Conservation (phyloP, 1,284 basidiomycete species). For the Ceratobasidium sp. region DNA sequence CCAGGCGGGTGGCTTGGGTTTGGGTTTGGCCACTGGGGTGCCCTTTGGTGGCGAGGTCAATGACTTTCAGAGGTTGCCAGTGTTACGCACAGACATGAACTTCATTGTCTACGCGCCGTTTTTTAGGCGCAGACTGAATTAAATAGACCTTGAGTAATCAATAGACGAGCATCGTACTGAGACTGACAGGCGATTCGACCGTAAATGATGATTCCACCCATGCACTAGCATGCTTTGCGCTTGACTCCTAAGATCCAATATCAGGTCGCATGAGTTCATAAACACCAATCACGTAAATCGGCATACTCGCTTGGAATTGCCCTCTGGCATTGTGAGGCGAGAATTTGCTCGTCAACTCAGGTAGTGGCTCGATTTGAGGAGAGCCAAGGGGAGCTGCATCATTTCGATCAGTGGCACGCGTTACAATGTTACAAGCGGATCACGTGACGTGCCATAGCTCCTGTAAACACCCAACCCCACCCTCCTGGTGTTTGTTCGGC, state of each 20-base stretch:
- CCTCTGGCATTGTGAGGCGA: background rate
- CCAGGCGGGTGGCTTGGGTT: slow-evolving; percentile 31
- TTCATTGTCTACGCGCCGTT: slow-evolving; percentile 10
- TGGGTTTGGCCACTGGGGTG: background rate
- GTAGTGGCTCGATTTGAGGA: background rate
- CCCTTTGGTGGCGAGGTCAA: slow-evolving; percentile 2
- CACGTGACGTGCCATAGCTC: background rate
- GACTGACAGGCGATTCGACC: slow-evolving; percentile 25
- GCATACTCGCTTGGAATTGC: background rate
- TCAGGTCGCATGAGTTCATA: background rate
- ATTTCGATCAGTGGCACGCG: background rate
- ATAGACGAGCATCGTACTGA: background rate
- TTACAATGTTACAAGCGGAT: background rate
- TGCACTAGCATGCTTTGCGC: slow-evolving; percentile 5
- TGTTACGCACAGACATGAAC: slow-evolving; percentile 8
- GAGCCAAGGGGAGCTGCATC: background rate
- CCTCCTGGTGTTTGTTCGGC: too few relatives aligned
- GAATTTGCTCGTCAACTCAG: background rate
- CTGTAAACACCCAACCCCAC: background rate
- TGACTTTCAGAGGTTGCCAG: background rate
- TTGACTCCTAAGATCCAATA: slow-evolving; percentile 6
- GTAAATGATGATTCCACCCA: slow-evolving; percentile 37
- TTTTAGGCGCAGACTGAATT: slow-evolving; percentile 15
- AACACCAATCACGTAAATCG: background rate
- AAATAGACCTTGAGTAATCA: background rate